A percentile compares a stretch with the other conserved stretches of the same genome.
phyloP scores from a whole-genome alignment of 2,329 filamentous ascomycete genomes.

The Ophiostoma fasciatum region DNA sequence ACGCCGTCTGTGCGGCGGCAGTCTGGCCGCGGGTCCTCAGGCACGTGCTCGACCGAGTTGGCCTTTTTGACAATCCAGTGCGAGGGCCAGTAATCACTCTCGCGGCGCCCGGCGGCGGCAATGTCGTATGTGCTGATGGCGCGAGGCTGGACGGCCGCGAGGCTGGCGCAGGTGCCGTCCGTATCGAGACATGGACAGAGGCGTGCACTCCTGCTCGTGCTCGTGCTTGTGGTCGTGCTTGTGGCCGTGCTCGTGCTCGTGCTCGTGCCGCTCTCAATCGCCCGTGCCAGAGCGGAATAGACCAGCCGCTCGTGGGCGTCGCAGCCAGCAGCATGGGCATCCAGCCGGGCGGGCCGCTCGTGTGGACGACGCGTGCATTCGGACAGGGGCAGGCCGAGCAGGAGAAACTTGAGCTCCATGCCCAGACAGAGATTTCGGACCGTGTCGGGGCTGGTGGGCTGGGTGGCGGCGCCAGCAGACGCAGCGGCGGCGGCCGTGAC shows the following conservation, averaged over 20 bases:
- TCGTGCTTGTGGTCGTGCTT: too few relatives aligned
- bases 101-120: slow-evolving; percentile 10
- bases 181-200: too few relatives aligned
- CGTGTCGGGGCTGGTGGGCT: slow-evolving; percentile 7
- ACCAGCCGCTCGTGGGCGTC: slow-evolving; percentile 10
- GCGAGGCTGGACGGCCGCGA: neutral
- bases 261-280: slow-evolving; percentile 11
- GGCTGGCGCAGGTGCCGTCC: neutral
- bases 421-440: slow-evolving; percentile 15
- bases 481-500: neutral
- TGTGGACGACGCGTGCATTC: neutral
- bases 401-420: slow-evolving; percentile 21
- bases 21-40: slow-evolving; percentile 12
- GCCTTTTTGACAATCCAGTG: slow-evolving; percentile 27
- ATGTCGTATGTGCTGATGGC: slow-evolving; percentile 19
- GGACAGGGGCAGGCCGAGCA: slow-evolving; percentile 14
- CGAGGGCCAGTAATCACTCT: slow-evolving; percentile 21
- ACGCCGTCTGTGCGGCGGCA: slow-evolving; percentile 12
- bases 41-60: slow-evolving; percentile 22
- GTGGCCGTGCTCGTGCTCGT: slow-evolving; percentile 3
- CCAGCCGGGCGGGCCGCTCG: neutral
- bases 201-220: neutral
- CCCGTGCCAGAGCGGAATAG: slow-evolving; percentile 14
- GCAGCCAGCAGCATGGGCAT: too few relatives aligned
- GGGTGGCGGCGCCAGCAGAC: neutral